Conservation (phyloP, 2,329 filamentous ascomycete species). For the Tolypocladium sp. region DNA sequence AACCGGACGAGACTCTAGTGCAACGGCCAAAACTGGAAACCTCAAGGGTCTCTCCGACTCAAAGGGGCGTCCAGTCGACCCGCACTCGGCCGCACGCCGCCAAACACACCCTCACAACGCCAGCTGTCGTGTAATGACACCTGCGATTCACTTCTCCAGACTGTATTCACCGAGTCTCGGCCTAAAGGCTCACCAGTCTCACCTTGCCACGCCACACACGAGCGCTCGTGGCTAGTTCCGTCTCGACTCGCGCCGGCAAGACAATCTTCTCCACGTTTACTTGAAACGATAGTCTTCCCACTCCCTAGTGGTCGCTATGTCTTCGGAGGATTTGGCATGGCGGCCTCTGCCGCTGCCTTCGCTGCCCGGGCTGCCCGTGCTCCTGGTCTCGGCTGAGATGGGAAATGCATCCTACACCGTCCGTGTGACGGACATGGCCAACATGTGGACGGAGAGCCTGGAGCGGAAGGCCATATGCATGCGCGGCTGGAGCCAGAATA, state of each 20-base stretch:
- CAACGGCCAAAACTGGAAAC: background rate
- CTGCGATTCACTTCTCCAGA: background rate
- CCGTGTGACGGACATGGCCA: constrained; percentile 61
- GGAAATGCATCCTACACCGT: constrained; percentile 50
- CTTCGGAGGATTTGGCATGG: constrained; percentile 24
- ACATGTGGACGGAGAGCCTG: constrained; percentile 63
- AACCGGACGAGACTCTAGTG: background rate
- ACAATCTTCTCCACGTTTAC: background rate
- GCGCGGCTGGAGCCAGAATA: constrained; percentile 53
- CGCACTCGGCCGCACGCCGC: background rate
- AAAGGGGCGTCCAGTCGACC: background rate
- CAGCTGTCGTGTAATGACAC: background rate
- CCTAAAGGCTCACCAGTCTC: background rate
- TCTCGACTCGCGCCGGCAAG: background rate
- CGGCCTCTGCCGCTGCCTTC: constrained; percentile 33
- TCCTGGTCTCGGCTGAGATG: constrained; percentile 55
- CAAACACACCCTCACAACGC: constrained; percentile 2
- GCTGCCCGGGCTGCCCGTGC: constrained; percentile 40
- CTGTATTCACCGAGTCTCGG: constrained; percentile 9
- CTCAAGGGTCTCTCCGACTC: background rate
- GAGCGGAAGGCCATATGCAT: constrained; percentile 52
- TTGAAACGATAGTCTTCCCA: background rate
- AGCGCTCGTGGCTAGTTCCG: background rate
- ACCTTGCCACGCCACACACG: background rate
- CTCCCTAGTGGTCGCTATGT: background rate